Evolutionary conservation across 192 early-diverging fungal genomes (phyloP).

Genomic region (Entophlyctis helioformis): DNA sequence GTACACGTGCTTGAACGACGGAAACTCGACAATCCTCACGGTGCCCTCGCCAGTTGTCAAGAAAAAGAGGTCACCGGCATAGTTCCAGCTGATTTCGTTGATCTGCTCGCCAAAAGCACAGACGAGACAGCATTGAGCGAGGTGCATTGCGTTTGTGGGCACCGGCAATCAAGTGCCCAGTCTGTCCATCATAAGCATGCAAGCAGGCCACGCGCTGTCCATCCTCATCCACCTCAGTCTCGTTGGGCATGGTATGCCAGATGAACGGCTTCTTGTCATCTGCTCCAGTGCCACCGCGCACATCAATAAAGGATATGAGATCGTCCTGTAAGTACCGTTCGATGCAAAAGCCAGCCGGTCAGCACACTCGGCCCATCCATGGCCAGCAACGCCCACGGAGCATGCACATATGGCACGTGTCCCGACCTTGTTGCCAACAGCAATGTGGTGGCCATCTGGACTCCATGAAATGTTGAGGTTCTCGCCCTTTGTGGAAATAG

Average conservation of each 20-base stretch:
- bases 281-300: constrained; percentile 25
- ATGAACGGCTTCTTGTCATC: constrained; percentile 27
- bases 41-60: constrained; percentile 64
- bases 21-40: constrained; percentile 55
- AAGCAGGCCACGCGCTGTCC: neutral
- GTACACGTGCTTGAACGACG: constrained; percentile 40
- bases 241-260: constrained; percentile 32
- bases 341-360: neutral
- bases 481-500: constrained; percentile 58
- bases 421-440: constrained; percentile 68
- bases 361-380: neutral
- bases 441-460: constrained; percentile 61
- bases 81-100: constrained; percentile 77
- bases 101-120: constrained; percentile 20
- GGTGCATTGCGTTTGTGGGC: no score
- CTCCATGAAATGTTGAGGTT: constrained; percentile 82
- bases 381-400: neutral
- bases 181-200: neutral
- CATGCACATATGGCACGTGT: no score
- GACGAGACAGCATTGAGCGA: neutral
- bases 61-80: constrained; percentile 56
- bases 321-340: constrained; percentile 42
- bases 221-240: constrained; percentile 26
- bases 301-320: constrained; percentile 65
- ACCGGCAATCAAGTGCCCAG: no score